Evolutionary conservation across 2,329 filamentous ascomycete species (phyloP).

Genomic region (Dactylellina leptospora): DNA sequence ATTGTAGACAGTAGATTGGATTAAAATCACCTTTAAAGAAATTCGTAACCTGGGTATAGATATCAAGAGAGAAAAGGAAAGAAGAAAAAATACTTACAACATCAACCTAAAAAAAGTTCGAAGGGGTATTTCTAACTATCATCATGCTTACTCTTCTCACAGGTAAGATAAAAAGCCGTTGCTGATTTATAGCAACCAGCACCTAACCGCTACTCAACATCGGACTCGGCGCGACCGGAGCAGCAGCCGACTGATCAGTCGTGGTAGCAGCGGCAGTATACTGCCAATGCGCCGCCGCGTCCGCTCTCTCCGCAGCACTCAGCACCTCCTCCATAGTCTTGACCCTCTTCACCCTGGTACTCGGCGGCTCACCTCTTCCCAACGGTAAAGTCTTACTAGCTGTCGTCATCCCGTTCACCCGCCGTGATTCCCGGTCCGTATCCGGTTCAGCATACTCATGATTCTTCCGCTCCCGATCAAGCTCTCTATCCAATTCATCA

Average conservation of each 20-base stretch:
- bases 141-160: conserved; percentile 6
- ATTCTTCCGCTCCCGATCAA: conserved; percentile 40
- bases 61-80: conserved; percentile 1
- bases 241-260: conserved; percentile 30
- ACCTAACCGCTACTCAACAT: conserved; percentile 34
- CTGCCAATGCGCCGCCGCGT: conserved; percentile 46
- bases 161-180: not conserved
- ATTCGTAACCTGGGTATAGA: conserved; percentile 51
- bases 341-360: conserved; percentile 38
- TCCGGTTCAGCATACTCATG: conserved; percentile 44
- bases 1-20: not conserved
- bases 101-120: conserved; percentile 1
- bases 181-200: too few species aligned
- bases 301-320: conserved; percentile 45
- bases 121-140: conserved; percentile 41
- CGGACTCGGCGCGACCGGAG: conserved; percentile 47
- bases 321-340: conserved; percentile 52
- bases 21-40: conserved; percentile 17
- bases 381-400: conserved; percentile 5
- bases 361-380: not conserved
- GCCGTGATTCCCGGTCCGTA: conserved; percentile 32
- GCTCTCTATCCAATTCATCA: conserved; percentile 44
- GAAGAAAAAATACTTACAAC: conserved; percentile 27
- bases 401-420: conserved; percentile 24
- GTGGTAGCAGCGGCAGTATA: conserved; percentile 13